Evolutionary conservation across 2,329 filamentous ascomycete species (phyloP).

Genomic region (Fusarium ramigenum): DNA sequence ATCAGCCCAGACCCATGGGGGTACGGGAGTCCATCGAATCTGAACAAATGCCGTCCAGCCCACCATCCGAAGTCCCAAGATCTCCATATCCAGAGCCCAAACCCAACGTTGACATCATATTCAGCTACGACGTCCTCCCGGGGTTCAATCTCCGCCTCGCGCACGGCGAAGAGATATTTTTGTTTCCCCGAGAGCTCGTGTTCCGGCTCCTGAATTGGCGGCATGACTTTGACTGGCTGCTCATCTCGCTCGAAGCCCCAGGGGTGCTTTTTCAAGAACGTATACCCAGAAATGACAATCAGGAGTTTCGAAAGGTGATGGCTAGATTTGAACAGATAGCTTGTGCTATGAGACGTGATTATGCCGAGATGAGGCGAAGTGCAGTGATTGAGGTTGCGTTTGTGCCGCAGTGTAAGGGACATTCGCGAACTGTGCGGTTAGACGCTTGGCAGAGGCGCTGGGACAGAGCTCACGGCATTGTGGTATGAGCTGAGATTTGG

Average conservation of each 20-base stretch:
- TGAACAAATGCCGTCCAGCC: not conserved
- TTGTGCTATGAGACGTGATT: not conserved
- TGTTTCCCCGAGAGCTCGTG: not conserved
- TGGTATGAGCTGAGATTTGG: not conserved
- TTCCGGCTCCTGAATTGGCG: not conserved
- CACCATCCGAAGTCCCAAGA: too few relatives aligned
- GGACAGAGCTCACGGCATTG: not conserved
- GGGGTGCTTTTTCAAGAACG: not conserved
- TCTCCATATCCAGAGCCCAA: not conserved
- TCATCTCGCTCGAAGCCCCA: not conserved
- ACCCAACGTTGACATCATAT: not conserved
- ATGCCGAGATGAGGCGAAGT: not conserved
- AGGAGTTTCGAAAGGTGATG: not conserved
- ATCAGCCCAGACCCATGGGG: too few relatives aligned
- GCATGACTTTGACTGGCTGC: not conserved
- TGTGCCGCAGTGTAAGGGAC: not conserved
- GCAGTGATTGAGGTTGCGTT: conserved; percentile 9
- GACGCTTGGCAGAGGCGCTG: not conserved
- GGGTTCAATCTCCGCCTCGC: not conserved
- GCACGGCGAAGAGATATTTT: not conserved
- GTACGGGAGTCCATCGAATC: not conserved
- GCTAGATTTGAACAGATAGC: not conserved
- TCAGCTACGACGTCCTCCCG: conserved; percentile 6
- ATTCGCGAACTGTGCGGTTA: not conserved
- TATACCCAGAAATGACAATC: not conserved